Evolutionary conservation across 2,329 filamentous ascomycete genomes (phyloP).

Genomic region (Cercospora zeae-maydis): DNA sequence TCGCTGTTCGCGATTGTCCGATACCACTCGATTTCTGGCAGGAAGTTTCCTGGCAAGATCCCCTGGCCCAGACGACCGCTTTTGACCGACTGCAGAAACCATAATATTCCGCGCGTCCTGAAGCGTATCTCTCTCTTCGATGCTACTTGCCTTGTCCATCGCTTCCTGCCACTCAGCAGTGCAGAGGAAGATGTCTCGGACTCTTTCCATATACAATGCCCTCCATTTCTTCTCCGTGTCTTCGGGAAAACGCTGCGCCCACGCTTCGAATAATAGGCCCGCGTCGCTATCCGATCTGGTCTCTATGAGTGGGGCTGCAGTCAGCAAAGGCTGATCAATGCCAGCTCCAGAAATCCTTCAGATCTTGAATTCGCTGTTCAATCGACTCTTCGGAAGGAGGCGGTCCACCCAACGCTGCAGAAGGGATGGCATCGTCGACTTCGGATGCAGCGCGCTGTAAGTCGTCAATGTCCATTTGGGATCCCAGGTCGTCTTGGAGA

Average conservation of each 20-base stretch:
- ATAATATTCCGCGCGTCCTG: background rate
- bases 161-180: background rate
- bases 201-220: background rate
- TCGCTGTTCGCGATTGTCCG: background rate
- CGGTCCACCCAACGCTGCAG: background rate
- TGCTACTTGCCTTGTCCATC: background rate
- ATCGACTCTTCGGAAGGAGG: background rate
- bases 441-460: background rate
- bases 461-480: background rate
- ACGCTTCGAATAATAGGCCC: background rate
- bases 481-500: background rate
- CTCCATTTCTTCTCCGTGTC: background rate
- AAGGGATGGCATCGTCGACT: background rate
- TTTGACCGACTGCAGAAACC: background rate
- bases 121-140: background rate
- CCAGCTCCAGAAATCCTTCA: too few relatives aligned
- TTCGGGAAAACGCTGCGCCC: background rate
- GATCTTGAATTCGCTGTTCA: background rate
- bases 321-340: background rate
- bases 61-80: background rate
- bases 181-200: background rate
- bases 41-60: constrained; percentile 28
- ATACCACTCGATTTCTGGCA: background rate
- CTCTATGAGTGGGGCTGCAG: background rate
- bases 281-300: background rate